Evolutionary conservation across 805 yeast genomes (phyloP).

Genomic region (Diddensiella transvaalensis): DNA sequence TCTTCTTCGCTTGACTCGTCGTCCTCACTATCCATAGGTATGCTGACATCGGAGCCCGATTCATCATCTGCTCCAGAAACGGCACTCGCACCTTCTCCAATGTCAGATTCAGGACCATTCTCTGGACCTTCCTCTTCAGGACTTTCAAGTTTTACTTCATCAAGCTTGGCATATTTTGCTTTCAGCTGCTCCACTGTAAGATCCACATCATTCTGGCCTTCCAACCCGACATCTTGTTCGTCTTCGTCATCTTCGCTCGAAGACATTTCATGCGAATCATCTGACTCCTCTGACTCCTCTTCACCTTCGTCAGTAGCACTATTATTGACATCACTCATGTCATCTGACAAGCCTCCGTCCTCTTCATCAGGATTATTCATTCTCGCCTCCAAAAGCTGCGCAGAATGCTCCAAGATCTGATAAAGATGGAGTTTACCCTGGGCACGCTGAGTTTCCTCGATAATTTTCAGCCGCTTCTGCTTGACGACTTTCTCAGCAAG

Average conservation of each 20-base stretch:
- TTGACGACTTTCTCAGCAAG: constrained; percentile 75
- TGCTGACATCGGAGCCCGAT: constrained; percentile 22
- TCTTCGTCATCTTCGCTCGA: constrained; percentile 38
- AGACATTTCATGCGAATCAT: constrained; percentile 26
- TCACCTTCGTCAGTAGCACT: constrained; percentile 31
- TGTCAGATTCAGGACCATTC: constrained; percentile 31
- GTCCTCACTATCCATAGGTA: constrained; percentile 22
- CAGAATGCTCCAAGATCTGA: constrained; percentile 85
- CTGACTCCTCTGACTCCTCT: constrained; percentile 19
- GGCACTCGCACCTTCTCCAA: constrained; percentile 31
- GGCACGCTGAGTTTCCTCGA: constrained; percentile 69
- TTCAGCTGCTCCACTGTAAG: constrained; percentile 54
- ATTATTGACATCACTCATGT: constrained; percentile 26
- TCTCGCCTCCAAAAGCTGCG: constrained; percentile 85
- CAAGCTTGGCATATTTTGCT: constrained; percentile 51
- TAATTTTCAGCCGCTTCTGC: constrained; percentile 61
- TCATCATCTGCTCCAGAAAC: constrained; percentile 30
- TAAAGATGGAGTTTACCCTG: constrained; percentile 85
- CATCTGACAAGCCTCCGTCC: constrained; percentile 8
- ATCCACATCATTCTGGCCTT: constrained; percentile 44
- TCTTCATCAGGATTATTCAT: constrained; percentile 36
- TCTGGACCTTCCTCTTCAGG: constrained; percentile 34
- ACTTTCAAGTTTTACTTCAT: constrained; percentile 32
- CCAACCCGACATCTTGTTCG: constrained; percentile 43
- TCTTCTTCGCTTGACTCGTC: constrained; percentile 20